phyloP scores from a whole-genome alignment of 2,329 filamentous ascomycete genomes.

The Eutypella sp. region DNA sequence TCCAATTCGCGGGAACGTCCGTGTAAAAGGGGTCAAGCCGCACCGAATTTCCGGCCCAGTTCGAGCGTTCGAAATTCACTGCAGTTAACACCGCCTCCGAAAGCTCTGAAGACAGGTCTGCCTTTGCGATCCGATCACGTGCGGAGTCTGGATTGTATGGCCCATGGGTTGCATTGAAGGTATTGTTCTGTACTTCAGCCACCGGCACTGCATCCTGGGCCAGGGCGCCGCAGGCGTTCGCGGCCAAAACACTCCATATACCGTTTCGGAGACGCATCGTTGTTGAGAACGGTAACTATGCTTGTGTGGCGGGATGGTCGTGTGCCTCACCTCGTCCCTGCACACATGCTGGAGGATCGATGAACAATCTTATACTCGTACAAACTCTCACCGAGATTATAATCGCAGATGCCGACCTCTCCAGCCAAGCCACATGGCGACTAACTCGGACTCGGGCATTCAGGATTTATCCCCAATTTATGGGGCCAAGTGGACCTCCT shows the following conservation, averaged over 20 bases:
- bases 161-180: conserved; percentile 1
- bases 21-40: conserved; percentile 4
- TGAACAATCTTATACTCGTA: no score
- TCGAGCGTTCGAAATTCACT: conserved; percentile 4
- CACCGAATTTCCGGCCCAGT: conserved; percentile 3
- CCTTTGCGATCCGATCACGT: background rate
- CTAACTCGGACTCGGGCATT: no score
- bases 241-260: background rate
- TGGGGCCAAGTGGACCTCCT: no score
- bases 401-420: no score
- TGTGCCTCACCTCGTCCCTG: no score
- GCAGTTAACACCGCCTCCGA: conserved; percentile 2
- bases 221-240: background rate
- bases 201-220: background rate
- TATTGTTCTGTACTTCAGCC: conserved; percentile 1
- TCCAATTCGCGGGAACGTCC: background rate
- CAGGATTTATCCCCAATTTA: no score
- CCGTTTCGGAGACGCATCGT: background rate
- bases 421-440: no score
- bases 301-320: no score
- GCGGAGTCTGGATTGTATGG: background rate
- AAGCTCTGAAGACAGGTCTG: background rate
- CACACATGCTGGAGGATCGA: no score
- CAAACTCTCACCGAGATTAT: no score
- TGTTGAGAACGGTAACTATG: no score